Conservation (phyloP, 768 basidiomycete species). For the Tricholoma furcatifolium region DNA sequence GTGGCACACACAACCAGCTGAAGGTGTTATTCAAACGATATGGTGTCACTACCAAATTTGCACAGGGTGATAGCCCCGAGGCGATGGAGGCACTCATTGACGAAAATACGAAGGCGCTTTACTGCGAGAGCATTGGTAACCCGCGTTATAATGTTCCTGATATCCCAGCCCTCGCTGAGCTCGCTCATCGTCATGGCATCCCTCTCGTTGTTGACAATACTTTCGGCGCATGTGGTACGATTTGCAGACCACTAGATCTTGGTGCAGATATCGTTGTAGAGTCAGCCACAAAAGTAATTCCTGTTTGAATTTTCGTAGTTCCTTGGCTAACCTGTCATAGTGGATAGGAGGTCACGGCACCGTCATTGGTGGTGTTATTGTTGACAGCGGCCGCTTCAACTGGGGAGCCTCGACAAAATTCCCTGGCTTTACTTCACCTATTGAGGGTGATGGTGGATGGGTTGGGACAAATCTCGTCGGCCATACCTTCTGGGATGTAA, state of each 20-base stretch:
- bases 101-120: slow-evolving; percentile 56
- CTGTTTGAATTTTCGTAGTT: slow-evolving; percentile 41
- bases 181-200: slow-evolving; percentile 59
- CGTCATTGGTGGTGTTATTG: slow-evolving; percentile 60
- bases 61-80: slow-evolving; percentile 44
- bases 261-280: slow-evolving; percentile 35
- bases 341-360: slow-evolving; percentile 74
- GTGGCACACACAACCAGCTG: slow-evolving; percentile 54
- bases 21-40: slow-evolving; percentile 47
- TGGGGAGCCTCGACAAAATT: slow-evolving; percentile 52
- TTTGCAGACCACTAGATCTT: slow-evolving; percentile 23
- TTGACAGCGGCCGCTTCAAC: slow-evolving; percentile 63
- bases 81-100: slow-evolving; percentile 54
- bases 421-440: slow-evolving; percentile 17
- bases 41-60: slow-evolving; percentile 54
- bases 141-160: slow-evolving; percentile 53
- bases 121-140: slow-evolving; percentile 62
- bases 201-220: slow-evolving; percentile 69
- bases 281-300: slow-evolving; percentile 11
- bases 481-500: slow-evolving; percentile 16
- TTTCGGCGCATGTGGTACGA: slow-evolving; percentile 57
- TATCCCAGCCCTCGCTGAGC: slow-evolving; percentile 56
- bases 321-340: slow-evolving; percentile 43
- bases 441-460: slow-evolving; percentile 9
- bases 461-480: slow-evolving; percentile 12